Base-by-base conservation (phyloP, 164 flowering plant species). In the Umbellularia californica region DNA sequence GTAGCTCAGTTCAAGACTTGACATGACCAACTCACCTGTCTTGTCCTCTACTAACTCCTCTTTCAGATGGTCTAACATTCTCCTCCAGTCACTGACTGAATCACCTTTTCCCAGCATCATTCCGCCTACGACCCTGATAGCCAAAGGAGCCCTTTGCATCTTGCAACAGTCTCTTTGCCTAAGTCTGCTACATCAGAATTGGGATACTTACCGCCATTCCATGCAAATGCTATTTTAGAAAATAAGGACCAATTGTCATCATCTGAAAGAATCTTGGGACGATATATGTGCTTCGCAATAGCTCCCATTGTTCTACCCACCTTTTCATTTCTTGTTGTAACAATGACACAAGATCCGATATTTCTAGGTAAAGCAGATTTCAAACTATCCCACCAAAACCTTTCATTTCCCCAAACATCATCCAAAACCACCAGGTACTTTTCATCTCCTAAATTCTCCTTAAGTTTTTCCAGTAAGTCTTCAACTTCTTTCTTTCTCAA, bases 311-410 rank as follows among this genome's bases (percentile, higher is more conserved):
- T 58, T 35, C 12, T 30, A 62, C 68, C 58, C 17, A 72, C 67
- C 1, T 72, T 27, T 2, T 35, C 47, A 2, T 51, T 28, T 27
- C 74, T 72, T 9, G 70, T 72, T 35, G 74, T 72, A 27, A 60
- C 52, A 10, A 72, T 33, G 15, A 72, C 51, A 72, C 67, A 72
- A 7, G 68, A 28, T 10, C 74, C 74, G 1, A 7, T 0, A 24
- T 10, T 1, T 27, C 0, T 14, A 3, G 67, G 67, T 9, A 72
- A 60, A 63, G 28, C 67, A 0, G 30, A 58, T 19, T 58, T 72
- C 74, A 72, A 33, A n/a, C 74, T 72, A 1, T 60, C 65, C 74
- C 68, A 62, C 68, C 67, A 72, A 12, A 27, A 19, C 65, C 50
- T 4, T 71, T 71, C 73, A 58, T 6, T 30, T 60, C 2, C 19